Evolutionary conservation across 78 protist genomes (phyloP), one percentile per base, ranked within the genome.

Genomic region (Diacronema lutheri): DNA sequence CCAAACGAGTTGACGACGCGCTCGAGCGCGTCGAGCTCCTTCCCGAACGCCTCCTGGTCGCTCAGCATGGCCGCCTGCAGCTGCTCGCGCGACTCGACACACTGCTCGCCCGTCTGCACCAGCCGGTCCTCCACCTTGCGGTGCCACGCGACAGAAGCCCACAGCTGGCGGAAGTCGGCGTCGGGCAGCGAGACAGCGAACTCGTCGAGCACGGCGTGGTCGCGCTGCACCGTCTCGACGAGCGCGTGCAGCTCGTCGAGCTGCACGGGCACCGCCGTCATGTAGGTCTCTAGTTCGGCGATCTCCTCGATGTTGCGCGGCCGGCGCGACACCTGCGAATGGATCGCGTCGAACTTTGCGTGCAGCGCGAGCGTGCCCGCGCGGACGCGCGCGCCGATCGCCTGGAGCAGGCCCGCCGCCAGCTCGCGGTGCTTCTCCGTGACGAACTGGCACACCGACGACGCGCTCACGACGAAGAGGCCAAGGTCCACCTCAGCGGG

Each of bases 151-250:
- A 84, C 9, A 19, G 89, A 44, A 9, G 21, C 29, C 93, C 92
- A 91, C 41, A 85, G 64, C 35, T 29, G 76, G 57, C 61, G 58
- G 68, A 92, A 86, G 71, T 90, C 93, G 21, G 86, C 92, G 25
- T 79, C 79, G 58, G 80, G 29, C 33, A 86, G 69, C 41, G 9
- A 64, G 78, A 20, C 23, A 38, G 37, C 68, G 78, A 90, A 80
- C 73, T 68, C 83, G 25, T 92, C 96, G 21, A 94, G 64, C 11
- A 86, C 20, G 58, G 83, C 86, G 55, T 68, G 76, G 31, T 76
- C 58, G 13, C 0, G 56, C 33, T 26, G 1, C 66, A 84, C 16
- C 61, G 12, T 38, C 23, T 50, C 57, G 40, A 92, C 11, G 7
- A 58, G 58, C 23, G 6, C 29, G 41, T 81, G 56, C 29, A 92